These are phyloP conservation scores for Salix dunnii DNA, from an alignment of 345 rosid species.

Conservation along the genomic window DNA sequence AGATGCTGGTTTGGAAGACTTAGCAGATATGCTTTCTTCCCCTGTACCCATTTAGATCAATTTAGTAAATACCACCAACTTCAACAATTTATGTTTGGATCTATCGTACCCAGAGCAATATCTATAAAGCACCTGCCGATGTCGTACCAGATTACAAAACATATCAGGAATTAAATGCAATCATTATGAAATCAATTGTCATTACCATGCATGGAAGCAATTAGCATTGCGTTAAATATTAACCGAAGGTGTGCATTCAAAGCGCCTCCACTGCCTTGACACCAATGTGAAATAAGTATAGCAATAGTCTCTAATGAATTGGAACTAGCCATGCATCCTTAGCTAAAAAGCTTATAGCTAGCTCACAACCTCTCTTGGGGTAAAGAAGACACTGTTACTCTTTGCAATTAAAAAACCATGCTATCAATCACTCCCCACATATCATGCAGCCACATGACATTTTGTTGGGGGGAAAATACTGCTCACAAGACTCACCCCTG, in stretches of 20 bases:
- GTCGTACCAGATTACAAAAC: constrained; percentile 5
- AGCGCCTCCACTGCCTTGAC: not conserved
- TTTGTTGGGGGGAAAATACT: not conserved
- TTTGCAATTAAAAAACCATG: not conserved
- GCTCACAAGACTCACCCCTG: not conserved
- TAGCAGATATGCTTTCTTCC: constrained; percentile 66
- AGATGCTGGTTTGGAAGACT: constrained; percentile 65
- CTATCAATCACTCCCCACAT: not conserved
- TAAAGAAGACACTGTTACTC: not conserved
- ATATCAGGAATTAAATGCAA: constrained; percentile 12
- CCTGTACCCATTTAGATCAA: constrained; percentile 60
- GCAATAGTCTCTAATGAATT: not conserved
- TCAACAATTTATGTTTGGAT: constrained; percentile 16
- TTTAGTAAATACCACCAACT: constrained; percentile 1
- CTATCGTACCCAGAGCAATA: not conserved
- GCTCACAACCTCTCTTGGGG: not conserved
- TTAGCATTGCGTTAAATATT: not conserved
- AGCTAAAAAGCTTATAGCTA: not conserved
- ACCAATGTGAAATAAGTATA: not conserved
- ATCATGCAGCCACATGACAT: not conserved
- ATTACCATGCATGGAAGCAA: not conserved
- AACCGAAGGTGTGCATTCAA: not conserved
- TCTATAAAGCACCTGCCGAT: constrained; percentile 28
- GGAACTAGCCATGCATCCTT: not conserved
- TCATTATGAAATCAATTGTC: not conserved